Evolutionary conservation across 495 filamentous ascomycete genomes (phyloP).

Genomic region (Staphylotrichum longicolle): DNA sequence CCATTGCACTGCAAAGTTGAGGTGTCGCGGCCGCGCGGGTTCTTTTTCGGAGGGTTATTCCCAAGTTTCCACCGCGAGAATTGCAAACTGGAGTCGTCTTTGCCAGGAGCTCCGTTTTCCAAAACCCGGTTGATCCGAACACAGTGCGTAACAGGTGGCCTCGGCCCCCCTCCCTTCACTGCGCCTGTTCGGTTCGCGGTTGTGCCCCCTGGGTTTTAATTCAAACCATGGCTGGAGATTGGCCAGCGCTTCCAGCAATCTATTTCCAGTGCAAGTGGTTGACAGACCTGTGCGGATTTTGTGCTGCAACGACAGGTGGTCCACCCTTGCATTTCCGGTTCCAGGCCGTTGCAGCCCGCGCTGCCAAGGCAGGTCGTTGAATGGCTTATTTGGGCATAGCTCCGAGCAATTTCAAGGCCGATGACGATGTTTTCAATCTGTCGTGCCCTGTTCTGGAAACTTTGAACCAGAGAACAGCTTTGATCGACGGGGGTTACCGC

Average conservation of each 20-base stretch:
- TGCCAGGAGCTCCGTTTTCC: background rate
- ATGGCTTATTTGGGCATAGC: background rate
- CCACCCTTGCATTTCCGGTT: background rate
- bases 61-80: background rate
- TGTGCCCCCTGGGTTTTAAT: background rate
- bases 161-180: background rate
- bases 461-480: background rate
- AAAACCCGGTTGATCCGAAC: constrained; percentile 22
- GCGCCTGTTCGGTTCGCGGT: constrained; percentile 13
- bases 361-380: background rate
- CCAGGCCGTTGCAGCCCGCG: background rate
- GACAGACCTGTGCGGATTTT: background rate
- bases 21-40: no score
- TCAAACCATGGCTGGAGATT: background rate
- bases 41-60: no score
- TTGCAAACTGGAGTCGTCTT: background rate
- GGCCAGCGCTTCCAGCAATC: constrained; percentile 15
- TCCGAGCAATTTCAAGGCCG: constrained; percentile 12
- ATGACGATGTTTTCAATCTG: constrained; percentile 31
- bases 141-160: constrained; percentile 21
- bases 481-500: background rate
- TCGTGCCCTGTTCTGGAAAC: constrained; percentile 20
- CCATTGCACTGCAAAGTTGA: no score
- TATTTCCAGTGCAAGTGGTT: constrained; percentile 18
- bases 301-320: no score